A percentile compares a stretch with the other conserved stretches of the same genome.
These are phyloP conservation scores for Russula sp. DNA, from an alignment of 768 basidiomycete species.

Conservation along the genomic window DNA sequence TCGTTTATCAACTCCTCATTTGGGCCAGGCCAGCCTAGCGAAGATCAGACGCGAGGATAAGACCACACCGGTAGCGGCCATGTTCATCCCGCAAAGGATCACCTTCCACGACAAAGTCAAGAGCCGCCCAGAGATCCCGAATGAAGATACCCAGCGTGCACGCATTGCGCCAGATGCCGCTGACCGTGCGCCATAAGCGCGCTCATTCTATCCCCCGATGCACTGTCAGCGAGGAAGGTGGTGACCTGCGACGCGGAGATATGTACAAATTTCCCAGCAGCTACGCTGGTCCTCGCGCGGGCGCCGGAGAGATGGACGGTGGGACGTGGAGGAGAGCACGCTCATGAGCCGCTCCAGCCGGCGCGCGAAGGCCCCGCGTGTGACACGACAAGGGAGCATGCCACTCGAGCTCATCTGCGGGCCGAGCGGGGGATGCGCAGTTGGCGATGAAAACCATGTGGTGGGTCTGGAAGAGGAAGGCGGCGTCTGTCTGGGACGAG, in stretches of 20 bases:
- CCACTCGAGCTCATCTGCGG: slow-evolving; percentile 22
- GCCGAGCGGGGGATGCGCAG: slow-evolving; percentile 41
- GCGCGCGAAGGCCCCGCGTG: slow-evolving; percentile 60
- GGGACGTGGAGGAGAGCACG: slow-evolving; percentile 53
- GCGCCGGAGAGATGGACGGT: slow-evolving; percentile 25
- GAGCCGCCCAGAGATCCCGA: slow-evolving; percentile 55
- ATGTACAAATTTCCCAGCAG: slow-evolving; percentile 20
- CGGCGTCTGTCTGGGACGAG: slow-evolving; percentile 29
- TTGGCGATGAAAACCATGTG: slow-evolving; percentile 53
- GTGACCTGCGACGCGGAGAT: slow-evolving; percentile 22
- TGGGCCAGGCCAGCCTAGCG: too few species aligned
- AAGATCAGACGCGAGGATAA: too few species aligned
- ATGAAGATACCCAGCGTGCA: slow-evolving; percentile 64
- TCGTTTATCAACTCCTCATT: too few species aligned
- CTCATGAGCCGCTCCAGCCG: slow-evolving; percentile 50
- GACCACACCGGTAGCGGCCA: slow-evolving; percentile 17
- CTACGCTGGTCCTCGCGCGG: slow-evolving; percentile 6
- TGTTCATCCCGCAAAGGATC: slow-evolving; percentile 48
- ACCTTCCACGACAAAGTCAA: slow-evolving; percentile 66
- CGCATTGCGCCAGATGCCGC: slow-evolving; percentile 67
- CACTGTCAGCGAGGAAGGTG: slow-evolving; percentile 23
- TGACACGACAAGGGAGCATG: slow-evolving; percentile 46
- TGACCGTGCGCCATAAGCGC: slow-evolving; percentile 45
- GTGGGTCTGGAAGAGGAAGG: slow-evolving; percentile 54
- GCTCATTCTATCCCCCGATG: slow-evolving; percentile 27